Evolutionary conservation across 2,329 filamentous ascomycete species (phyloP).

Genomic region (Raffaelea ambrosiae): DNA sequence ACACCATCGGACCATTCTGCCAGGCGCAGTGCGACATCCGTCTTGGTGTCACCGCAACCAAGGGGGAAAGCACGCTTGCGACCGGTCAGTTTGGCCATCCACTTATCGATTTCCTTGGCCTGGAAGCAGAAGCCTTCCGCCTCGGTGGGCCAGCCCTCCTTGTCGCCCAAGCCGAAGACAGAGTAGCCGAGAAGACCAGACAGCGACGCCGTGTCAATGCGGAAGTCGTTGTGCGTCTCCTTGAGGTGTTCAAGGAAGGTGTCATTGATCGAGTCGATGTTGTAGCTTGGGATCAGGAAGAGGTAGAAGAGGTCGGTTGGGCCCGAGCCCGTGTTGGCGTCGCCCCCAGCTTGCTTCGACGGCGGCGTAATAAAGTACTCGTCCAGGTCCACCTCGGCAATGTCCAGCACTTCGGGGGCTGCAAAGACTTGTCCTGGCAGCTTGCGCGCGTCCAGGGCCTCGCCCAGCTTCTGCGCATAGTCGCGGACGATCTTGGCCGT

Average conservation of each 20-base stretch:
- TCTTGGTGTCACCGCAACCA: constrained; percentile 77
- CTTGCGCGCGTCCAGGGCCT: constrained; percentile 27
- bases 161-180: constrained; percentile 89
- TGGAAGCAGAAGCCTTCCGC: constrained; percentile 89
- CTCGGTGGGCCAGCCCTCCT: constrained; percentile 85
- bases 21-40: constrained; percentile 55
- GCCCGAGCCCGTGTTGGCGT: constrained; percentile 16
- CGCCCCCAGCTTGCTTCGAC: constrained; percentile 26
- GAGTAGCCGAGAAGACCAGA: constrained; percentile 73
- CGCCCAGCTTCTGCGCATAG: constrained; percentile 48
- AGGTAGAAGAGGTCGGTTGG: constrained; percentile 66
- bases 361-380: constrained; percentile 81
- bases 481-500: constrained; percentile 66
- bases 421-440: constrained; percentile 24
- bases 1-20: constrained; percentile 73
- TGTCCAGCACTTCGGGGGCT: constrained; percentile 60
- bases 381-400: constrained; percentile 84
- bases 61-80: constrained; percentile 82
- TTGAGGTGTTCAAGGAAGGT: constrained; percentile 79
- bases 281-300: constrained; percentile 81
- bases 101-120: constrained; percentile 81
- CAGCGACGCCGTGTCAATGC: constrained; percentile 83
- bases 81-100: constrained; percentile 92
- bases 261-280: constrained; percentile 87
- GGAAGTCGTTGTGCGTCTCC: constrained; percentile 94